Conservation (phyloP, 352 stramenopile genomes). For the Pythium brassicae region DNA sequence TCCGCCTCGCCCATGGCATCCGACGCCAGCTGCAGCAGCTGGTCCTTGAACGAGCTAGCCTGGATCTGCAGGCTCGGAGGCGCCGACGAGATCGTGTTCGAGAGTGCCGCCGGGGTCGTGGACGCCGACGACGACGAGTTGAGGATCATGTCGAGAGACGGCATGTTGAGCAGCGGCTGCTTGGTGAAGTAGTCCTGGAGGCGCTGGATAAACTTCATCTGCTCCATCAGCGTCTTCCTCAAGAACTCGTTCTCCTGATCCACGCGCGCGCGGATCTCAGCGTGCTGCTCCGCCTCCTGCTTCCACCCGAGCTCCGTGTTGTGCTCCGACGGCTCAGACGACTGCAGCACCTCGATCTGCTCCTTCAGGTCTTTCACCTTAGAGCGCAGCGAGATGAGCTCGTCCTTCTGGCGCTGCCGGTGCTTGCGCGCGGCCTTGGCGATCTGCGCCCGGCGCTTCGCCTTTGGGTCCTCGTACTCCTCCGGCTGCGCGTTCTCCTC, state of each 20-base stretch:
- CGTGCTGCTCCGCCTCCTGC: conserved; percentile 85
- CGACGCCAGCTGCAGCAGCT: conserved; percentile 56
- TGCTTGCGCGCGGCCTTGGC: conserved; percentile 86
- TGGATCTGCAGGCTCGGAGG: conserved; percentile 68
- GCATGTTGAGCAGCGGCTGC: conserved; percentile 87
- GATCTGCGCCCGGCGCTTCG: conserved; percentile 83
- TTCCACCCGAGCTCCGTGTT: conserved; percentile 88
- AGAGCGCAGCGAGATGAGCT: conserved; percentile 75
- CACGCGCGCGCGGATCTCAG: conserved; percentile 81
- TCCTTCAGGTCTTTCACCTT: conserved; percentile 90
- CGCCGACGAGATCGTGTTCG: conserved; percentile 58
- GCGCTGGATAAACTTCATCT: conserved; percentile 91
- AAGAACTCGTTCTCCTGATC: conserved; percentile 89
- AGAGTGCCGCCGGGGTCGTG: conserved; percentile 51
- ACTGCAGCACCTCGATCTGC: conserved; percentile 87
- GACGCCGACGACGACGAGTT: conserved; percentile 67
- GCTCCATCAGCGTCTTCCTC: conserved; percentile 86
- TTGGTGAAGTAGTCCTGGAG: conserved; percentile 90
- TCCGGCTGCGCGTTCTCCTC: conserved; percentile 60
- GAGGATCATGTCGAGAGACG: conserved; percentile 79
- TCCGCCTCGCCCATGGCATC: conserved; percentile 57
- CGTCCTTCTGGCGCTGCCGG: conserved; percentile 85
- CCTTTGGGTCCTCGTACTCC: conserved; percentile 84
- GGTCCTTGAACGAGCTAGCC: conserved; percentile 77
- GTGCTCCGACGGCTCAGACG: conserved; percentile 83